Conservation (phyloP, 169 alveolate species). For the Cryptosporidium tyzzeri region DNA sequence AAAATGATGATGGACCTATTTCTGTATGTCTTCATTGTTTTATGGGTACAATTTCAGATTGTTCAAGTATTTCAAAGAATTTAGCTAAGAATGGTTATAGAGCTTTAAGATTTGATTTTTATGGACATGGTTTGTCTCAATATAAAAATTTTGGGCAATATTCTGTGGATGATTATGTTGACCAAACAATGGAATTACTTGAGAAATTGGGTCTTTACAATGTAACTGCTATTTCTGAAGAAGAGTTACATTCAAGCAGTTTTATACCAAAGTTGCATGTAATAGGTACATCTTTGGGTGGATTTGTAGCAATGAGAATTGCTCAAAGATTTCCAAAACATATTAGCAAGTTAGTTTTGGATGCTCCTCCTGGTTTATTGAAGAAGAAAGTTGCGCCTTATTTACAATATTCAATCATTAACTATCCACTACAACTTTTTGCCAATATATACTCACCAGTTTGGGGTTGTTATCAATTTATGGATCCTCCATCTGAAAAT, state of each 20-base stretch:
- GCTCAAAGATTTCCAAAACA: slow-evolving; percentile 42
- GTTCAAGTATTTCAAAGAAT: slow-evolving; percentile 54
- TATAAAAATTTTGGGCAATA: slow-evolving; percentile 44
- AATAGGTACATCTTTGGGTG: slow-evolving; percentile 66
- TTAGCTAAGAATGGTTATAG: slow-evolving; percentile 40
- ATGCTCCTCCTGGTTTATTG: slow-evolving; percentile 65
- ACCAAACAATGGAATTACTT: slow-evolving; percentile 59
- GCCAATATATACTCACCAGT: slow-evolving; percentile 58
- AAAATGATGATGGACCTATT: slow-evolving; percentile 13
- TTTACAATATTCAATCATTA: slow-evolving; percentile 23
- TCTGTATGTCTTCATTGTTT: slow-evolving; percentile 62
- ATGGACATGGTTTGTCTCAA: slow-evolving; percentile 61
- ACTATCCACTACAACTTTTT: slow-evolving; percentile 47
- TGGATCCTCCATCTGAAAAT: slow-evolving; percentile 65
- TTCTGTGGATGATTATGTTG: slow-evolving; percentile 66
- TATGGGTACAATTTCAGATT: slow-evolving; percentile 68
- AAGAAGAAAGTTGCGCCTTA: slow-evolving; percentile 53
- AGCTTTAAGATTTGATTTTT: slow-evolving; percentile 66
- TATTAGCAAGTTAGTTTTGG: slow-evolving; percentile 31
- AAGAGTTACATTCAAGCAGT: background rate
- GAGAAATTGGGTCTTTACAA: slow-evolving; percentile 43
- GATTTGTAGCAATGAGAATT: slow-evolving; percentile 51
- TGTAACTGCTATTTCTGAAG: slow-evolving; percentile 4
- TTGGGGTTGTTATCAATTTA: slow-evolving; percentile 63
- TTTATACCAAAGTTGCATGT: slow-evolving; percentile 34